Evolutionary conservation across 2,329 filamentous ascomycete genomes (phyloP).

Genomic region (Tolypocladium pustulatum): DNA sequence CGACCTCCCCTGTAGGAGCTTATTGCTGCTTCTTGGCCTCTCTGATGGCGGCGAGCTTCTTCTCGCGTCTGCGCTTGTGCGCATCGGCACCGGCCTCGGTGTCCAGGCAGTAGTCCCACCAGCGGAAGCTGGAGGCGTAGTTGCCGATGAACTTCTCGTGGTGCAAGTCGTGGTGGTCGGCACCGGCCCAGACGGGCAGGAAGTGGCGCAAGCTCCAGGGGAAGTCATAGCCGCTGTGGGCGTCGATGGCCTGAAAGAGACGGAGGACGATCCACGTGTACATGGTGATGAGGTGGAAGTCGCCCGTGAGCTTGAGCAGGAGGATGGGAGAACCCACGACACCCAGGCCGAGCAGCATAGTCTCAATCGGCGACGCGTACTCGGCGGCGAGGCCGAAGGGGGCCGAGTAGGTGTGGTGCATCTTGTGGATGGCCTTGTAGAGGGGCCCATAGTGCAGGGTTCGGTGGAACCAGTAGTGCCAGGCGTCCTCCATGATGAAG

Average conservation of each 20-base stretch:
- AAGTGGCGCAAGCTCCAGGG: conserved; percentile 94
- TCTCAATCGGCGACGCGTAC: conserved; percentile 95
- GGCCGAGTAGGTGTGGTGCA: conserved; percentile 97
- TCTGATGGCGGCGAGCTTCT: conserved; percentile 54
- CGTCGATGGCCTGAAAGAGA: conserved; percentile 94
- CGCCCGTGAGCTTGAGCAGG: conserved; percentile 71
- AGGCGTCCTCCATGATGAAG: conserved; percentile 92
- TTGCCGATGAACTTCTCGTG: conserved; percentile 99
- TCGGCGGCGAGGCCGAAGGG: conserved; percentile 94
- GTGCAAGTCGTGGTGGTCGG: conserved; percentile 91
- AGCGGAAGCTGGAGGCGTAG: conserved; percentile 95
- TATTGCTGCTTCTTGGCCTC: conserved; percentile 57
- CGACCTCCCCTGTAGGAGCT: conserved; percentile 9
- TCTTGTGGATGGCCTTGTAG: conserved; percentile 96
- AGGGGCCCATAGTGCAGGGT: conserved; percentile 87
- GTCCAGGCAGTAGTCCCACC: conserved; percentile 94
- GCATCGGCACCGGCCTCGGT: conserved; percentile 89
- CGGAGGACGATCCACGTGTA: conserved; percentile 91
- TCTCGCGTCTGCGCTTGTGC: conserved; percentile 71
- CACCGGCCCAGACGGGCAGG: conserved; percentile 95
- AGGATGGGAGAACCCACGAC: conserved; percentile 73
- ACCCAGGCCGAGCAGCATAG: conserved; percentile 86
- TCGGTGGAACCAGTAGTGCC: conserved; percentile 97
- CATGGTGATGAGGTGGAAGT: conserved; percentile 95
- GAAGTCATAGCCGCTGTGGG: conserved; percentile 96